Percentiles rank a stretch among this genome's conserved stretches.
phyloP scores from a whole-genome alignment of 257 asterid species.

The Solanum rostratum region DNA sequence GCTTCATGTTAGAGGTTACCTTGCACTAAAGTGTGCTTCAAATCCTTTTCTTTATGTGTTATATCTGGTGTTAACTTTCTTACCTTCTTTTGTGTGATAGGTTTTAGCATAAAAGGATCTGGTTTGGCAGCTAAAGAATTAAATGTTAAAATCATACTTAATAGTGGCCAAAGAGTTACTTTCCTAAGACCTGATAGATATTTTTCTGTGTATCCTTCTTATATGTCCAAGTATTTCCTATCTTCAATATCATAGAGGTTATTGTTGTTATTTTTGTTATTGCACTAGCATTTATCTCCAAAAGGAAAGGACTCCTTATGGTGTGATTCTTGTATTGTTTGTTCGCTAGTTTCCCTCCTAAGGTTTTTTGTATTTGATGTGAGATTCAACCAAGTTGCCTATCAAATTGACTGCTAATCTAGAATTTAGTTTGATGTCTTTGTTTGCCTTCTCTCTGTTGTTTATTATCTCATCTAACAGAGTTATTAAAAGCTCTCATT shows the following conservation, averaged over 20 bases:
- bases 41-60: neutral
- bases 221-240: neutral
- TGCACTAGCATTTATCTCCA: neutral
- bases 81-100: conserved; percentile 14
- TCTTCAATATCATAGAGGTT: neutral
- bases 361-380: neutral
- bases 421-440: neutral
- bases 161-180: conserved; percentile 83
- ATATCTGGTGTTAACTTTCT: neutral
- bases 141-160: conserved; percentile 63
- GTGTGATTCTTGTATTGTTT: neutral
- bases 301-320: neutral
- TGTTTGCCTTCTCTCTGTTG: neutral
- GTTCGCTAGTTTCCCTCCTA: neutral
- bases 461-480: neutral
- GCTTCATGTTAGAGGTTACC: neutral
- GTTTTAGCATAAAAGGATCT: conserved; percentile 53
- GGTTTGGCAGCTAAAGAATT: conserved; percentile 68
- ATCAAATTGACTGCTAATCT: neutral
- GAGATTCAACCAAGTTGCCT: neutral
- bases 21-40: neutral
- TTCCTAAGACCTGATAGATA: conserved; percentile 88
- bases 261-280: neutral
- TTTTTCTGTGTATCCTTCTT: conserved; percentile 88
- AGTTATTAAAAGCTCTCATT: neutral